phyloP scores from a whole-genome alignment of 805 yeast species.

The Candida maltosa region DNA sequence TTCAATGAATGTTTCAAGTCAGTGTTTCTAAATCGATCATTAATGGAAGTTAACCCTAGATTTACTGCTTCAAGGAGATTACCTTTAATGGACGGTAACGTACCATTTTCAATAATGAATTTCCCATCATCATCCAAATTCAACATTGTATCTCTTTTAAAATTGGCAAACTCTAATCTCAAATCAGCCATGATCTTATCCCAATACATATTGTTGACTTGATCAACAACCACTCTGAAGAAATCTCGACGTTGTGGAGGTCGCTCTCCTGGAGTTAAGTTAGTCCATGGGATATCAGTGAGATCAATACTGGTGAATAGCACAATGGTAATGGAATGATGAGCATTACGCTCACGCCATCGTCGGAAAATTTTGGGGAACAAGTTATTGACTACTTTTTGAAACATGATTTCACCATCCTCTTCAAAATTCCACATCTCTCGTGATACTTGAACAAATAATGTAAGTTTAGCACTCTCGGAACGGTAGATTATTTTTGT shows the following conservation, averaged over 20 bases:
- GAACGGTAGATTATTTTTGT: slow-evolving; percentile 87
- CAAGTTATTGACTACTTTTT: slow-evolving; percentile 85
- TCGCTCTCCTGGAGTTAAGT: slow-evolving; percentile 68
- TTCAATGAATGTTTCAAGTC: slow-evolving; percentile 87
- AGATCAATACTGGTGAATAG: slow-evolving; percentile 78
- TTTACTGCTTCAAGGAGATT: slow-evolving; percentile 85
- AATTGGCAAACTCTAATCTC: slow-evolving; percentile 78
- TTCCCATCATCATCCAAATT: slow-evolving; percentile 16
- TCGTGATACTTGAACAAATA: slow-evolving; percentile 81
- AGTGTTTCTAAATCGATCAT: slow-evolving; percentile 76
- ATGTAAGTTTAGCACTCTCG: slow-evolving; percentile 81
- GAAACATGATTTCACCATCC: slow-evolving; percentile 90
- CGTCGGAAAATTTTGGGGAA: slow-evolving; percentile 84
- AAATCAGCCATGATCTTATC: slow-evolving; percentile 85
- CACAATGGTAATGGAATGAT: slow-evolving; percentile 87
- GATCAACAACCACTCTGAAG: slow-evolving; percentile 92
- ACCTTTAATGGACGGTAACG: slow-evolving; percentile 86
- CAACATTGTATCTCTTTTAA: slow-evolving; percentile 69
- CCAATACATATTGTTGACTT: slow-evolving; percentile 87
- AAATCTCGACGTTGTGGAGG: slow-evolving; percentile 70
- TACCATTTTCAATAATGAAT: slow-evolving; percentile 52
- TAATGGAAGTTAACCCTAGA: slow-evolving; percentile 72
- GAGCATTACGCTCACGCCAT: slow-evolving; percentile 85
- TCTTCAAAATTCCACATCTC: slow-evolving; percentile 99
- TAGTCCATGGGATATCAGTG: slow-evolving; percentile 49